A percentile compares a stretch with the other conserved stretches of the same genome.
Conservation (phyloP, 495 filamentous ascomycete species). For the Tuber indicum region DNA sequence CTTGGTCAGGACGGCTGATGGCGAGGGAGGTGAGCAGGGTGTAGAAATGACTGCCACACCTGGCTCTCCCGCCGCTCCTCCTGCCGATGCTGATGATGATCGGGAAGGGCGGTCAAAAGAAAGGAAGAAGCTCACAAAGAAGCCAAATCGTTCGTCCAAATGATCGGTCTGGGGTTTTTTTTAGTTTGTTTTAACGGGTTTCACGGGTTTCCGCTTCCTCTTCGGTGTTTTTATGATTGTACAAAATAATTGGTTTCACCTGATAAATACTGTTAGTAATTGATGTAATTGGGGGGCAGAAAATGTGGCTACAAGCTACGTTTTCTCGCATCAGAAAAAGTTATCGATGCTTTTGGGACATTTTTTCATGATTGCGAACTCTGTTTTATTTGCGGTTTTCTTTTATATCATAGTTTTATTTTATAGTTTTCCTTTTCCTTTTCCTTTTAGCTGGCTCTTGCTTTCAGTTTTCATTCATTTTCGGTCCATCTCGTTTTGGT, state of each 20-base stretch:
- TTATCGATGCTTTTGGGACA: background rate
- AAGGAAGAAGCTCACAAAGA: constrained; percentile 40
- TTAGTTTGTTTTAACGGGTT: background rate
- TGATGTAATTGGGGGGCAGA: background rate
- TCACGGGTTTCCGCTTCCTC: background rate
- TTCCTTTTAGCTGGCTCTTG: background rate
- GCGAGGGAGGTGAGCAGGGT: constrained; percentile 35
- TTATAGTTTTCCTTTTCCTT: constrained; percentile 6
- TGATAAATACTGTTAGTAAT: constrained; percentile 1
- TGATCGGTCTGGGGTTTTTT: constrained; percentile 4
- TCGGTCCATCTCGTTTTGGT: background rate
- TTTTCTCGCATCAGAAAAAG: constrained; percentile 2
- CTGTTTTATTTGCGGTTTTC: constrained; percentile 14
- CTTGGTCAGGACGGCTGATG: constrained; percentile 38
- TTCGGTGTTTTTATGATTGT: background rate
- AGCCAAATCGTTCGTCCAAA: constrained; percentile 27
- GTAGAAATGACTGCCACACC: constrained; percentile 29
- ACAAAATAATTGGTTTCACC: background rate
- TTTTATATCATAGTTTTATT: constrained; percentile 14
- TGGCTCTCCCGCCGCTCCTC: constrained; percentile 7
- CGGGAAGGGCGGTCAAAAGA: constrained; percentile 37
- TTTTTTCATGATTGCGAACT: constrained; percentile 12
- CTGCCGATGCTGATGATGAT: constrained; percentile 27
- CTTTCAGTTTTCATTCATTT: background rate
- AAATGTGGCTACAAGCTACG: background rate